A percentile compares a stretch with the other conserved stretches of the same genome.
Evolutionary conservation across 345 rosid species (phyloP).

Genomic region (Eucalyptus coolabah): DNA sequence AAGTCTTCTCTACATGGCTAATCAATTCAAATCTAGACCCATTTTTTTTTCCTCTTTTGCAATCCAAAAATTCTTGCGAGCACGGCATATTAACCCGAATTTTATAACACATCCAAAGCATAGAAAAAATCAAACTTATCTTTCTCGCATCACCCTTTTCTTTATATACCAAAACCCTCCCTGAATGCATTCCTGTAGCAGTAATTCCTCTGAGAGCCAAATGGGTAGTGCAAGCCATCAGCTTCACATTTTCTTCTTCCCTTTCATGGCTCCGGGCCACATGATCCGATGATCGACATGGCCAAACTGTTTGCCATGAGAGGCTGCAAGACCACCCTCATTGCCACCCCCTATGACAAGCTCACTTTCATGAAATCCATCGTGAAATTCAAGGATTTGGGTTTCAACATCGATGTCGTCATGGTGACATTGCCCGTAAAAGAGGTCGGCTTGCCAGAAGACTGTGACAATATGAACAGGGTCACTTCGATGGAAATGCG

Average conservation of each 20-base stretch:
- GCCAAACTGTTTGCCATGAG: conserved; percentile 17
- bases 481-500: too few species aligned
- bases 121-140: neutral
- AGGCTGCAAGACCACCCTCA: conserved; percentile 15
- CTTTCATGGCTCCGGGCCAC: conserved; percentile 20
- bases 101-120: neutral
- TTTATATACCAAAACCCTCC: neutral
- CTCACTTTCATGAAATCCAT: neutral
- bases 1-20: neutral
- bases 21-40: neutral
- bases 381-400: neutral
- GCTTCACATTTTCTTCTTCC: conserved; percentile 18
- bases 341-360: conserved; percentile 11
- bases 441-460: conserved; percentile 13
- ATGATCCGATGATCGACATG: conserved; percentile 18
- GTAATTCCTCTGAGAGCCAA: neutral
- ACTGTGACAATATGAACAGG: neutral
- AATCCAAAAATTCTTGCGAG: neutral
- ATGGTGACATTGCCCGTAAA: conserved; percentile 1
- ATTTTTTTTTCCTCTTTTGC: neutral
- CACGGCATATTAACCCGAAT: neutral
- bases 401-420: neutral
- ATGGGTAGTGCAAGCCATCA: neutral
- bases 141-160: neutral
- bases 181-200: neutral